Conservation (phyloP, 2,329 filamentous ascomycete species). For the Penicillium sp. region DNA sequence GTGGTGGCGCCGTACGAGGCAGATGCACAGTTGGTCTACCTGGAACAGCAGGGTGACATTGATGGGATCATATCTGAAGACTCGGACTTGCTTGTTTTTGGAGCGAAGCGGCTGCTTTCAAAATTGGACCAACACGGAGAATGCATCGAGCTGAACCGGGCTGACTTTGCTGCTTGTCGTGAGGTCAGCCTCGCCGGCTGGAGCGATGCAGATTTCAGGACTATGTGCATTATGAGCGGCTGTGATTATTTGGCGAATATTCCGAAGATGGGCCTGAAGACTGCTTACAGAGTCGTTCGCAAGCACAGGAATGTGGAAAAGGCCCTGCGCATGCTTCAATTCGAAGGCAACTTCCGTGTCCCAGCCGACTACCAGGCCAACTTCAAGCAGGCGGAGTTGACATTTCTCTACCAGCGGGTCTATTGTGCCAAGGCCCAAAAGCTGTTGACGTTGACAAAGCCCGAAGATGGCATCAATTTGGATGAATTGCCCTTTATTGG, state of each 20-base stretch:
- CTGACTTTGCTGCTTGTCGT: conserved; percentile 83
- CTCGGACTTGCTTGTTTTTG: conserved; percentile 93
- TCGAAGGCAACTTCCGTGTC: conserved; percentile 82
- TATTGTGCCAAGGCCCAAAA: conserved; percentile 75
- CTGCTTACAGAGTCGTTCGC: conserved; percentile 83
- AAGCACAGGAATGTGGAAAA: conserved; percentile 88
- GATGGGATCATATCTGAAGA: conserved; percentile 92
- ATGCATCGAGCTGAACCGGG: conserved; percentile 86
- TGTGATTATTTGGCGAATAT: conserved; percentile 94
- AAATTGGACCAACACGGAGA: conserved; percentile 94
- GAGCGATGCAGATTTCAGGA: conserved; percentile 87
- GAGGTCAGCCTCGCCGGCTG: conserved; percentile 89
- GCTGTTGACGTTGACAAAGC: conserved; percentile 74
- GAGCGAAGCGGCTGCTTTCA: conserved; percentile 84
- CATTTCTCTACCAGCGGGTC: conserved; percentile 92
- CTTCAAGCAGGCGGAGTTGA: conserved; percentile 85
- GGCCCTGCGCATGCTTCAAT: conserved; percentile 78
- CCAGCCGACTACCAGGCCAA: conserved; percentile 77
- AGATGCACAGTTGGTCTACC: conserved; percentile 92
- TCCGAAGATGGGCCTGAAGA: conserved; percentile 85
- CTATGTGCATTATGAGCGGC: conserved; percentile 94
- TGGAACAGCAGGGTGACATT: conserved; percentile 82
- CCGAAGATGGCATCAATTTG: conserved; percentile 63
- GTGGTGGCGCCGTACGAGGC: conserved; percentile 97
- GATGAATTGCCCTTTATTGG: conserved; percentile 83